These are phyloP conservation scores for Geotrichum aggregatum DNA, from an alignment of 1,139 yeast genomes.

Conservation along the genomic window DNA sequence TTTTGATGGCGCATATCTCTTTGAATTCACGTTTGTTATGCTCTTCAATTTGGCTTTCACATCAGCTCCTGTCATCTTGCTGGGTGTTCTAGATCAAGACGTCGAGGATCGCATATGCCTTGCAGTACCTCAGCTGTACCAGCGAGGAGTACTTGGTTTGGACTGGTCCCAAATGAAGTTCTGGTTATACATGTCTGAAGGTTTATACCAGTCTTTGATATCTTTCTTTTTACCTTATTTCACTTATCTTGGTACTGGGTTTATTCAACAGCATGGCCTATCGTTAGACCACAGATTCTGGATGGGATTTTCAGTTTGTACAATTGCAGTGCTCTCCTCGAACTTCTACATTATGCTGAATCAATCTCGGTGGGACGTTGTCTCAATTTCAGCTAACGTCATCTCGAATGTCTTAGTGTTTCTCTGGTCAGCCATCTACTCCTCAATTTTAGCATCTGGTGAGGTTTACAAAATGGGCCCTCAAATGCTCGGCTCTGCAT, in stretches of 20 bases:
- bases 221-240: constrained; percentile 84
- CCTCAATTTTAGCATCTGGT: constrained; percentile 53
- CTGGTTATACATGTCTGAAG: constrained; percentile 79
- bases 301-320: constrained; percentile 76
- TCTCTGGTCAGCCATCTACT: constrained; percentile 93
- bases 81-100: constrained; percentile 93
- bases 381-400: constrained; percentile 58
- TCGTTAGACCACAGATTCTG: constrained; percentile 76
- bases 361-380: constrained; percentile 94
- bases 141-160: constrained; percentile 71
- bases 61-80: constrained; percentile 83
- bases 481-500: constrained; percentile 63
- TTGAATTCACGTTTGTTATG: constrained; percentile 88
- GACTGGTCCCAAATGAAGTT: constrained; percentile 83
- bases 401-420: constrained; percentile 67
- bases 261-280: constrained; percentile 60
- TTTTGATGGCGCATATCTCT: constrained; percentile 88
- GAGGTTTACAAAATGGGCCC: constrained; percentile 79
- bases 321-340: constrained; percentile 77
- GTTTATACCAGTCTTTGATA: constrained; percentile 79
- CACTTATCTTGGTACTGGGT: constrained; percentile 53
- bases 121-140: constrained; percentile 81
- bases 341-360: constrained; percentile 74
- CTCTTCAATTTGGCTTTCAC: constrained; percentile 93
- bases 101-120: constrained; percentile 75